Evolutionary conservation across 257 asterid genomes (phyloP).

Genomic region (Gentiana dahurica): DNA sequence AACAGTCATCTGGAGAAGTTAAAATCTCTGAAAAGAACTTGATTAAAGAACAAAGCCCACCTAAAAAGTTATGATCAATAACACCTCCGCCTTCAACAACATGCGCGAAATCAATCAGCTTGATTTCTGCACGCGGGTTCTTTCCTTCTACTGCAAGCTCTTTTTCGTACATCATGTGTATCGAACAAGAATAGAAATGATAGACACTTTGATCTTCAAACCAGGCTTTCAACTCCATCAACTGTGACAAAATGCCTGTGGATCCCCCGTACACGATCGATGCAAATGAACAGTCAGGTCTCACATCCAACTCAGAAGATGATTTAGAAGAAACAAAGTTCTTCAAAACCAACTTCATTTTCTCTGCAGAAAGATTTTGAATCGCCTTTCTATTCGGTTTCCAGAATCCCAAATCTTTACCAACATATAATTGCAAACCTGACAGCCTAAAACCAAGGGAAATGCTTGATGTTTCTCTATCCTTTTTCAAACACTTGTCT

Average conservation of each 20-base stretch:
- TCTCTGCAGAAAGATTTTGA: slow-evolving; percentile 43
- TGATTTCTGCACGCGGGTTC: slow-evolving; percentile 49
- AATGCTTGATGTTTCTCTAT: slow-evolving; percentile 49
- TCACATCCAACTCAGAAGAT: slow-evolving; percentile 14
- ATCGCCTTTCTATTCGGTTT: slow-evolving; percentile 39
- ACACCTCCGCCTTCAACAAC: slow-evolving; percentile 61
- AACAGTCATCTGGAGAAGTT: slow-evolving; percentile 31
- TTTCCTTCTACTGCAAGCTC: slow-evolving; percentile 37
- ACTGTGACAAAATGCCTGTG: slow-evolving; percentile 59
- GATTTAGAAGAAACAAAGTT: slow-evolving; percentile 55
- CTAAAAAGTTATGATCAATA: slow-evolving; percentile 80
- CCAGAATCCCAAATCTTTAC: slow-evolving; percentile 44
- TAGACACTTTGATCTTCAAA: slow-evolving; percentile 76
- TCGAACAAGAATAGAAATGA: slow-evolving; percentile 68
- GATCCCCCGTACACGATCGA: slow-evolving; percentile 76
- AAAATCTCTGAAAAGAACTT: slow-evolving; percentile 71
- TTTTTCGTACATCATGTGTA: slow-evolving; percentile 68
- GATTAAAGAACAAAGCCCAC: slow-evolving; percentile 81
- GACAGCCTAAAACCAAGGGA: slow-evolving; percentile 70
- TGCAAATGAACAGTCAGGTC: slow-evolving; percentile 75
- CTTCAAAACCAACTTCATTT: slow-evolving; percentile 37
- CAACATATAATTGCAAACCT: slow-evolving; percentile 49
- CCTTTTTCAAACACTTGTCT: slow-evolving; percentile 63
- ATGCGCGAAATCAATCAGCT: slow-evolving; percentile 82
- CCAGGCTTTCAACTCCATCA: slow-evolving; percentile 83